Evolutionary conservation across 495 filamentous ascomycete species (phyloP).

Genomic region (Penicillium silybi): DNA sequence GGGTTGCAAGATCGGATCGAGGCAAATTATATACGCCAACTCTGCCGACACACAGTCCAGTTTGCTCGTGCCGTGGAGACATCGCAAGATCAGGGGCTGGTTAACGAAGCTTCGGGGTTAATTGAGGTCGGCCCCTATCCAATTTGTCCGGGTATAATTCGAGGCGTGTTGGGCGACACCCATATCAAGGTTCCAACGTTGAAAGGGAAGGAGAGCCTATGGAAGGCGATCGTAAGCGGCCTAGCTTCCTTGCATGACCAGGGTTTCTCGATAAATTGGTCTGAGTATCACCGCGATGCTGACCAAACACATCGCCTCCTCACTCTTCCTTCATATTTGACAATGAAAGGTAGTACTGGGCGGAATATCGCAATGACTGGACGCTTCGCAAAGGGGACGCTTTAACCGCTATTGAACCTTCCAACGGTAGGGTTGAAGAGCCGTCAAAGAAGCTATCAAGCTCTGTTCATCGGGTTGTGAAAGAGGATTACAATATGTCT

Average conservation of each 20-base stretch:
- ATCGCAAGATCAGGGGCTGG: not conserved
- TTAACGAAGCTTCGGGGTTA: not conserved
- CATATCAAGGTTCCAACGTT: not conserved
- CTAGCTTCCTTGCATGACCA: conserved; percentile 28
- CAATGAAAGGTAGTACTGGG: conserved; percentile 38
- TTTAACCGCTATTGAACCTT: too few species aligned
- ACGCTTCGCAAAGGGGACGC: conserved; percentile 1
- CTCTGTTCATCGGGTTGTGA: too few species aligned
- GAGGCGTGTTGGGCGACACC: not conserved
- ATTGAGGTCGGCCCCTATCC: not conserved
- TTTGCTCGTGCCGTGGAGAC: not conserved
- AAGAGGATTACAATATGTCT: too few species aligned
- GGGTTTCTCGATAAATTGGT: conserved; percentile 61
- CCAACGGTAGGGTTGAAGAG: too few species aligned
- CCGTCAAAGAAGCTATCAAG: too few species aligned
- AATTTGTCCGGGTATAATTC: not conserved
- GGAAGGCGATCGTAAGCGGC: not conserved
- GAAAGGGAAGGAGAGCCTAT: not conserved
- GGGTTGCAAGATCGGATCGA: conserved; percentile 10
- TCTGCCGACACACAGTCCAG: conserved; percentile 22
- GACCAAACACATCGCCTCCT: conserved; percentile 46
- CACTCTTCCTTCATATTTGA: conserved; percentile 59
- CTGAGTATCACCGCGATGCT: conserved; percentile 62
- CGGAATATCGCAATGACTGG: conserved; percentile 34
- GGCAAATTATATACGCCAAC: conserved; percentile 21